A percentile compares a stretch with the other conserved stretches of the same genome.
phyloP scores from a whole-genome alignment of 257 asterid genomes.

The Lycium ferocissimum region DNA sequence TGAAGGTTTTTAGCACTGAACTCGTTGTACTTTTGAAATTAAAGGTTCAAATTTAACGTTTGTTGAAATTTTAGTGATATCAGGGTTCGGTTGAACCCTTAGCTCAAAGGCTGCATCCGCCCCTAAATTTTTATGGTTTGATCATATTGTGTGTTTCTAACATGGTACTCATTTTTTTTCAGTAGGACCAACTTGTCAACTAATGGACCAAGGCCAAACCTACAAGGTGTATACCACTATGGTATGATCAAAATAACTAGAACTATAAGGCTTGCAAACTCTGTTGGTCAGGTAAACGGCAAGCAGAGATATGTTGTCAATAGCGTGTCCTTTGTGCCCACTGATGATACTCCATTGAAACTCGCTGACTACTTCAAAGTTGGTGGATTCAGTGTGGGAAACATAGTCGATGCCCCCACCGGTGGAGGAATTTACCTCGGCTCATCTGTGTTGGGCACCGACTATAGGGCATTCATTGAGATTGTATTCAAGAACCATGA shows the following conservation, averaged over 20 bases:
- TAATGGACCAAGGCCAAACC: constrained; percentile 45
- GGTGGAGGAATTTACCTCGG: constrained; percentile 85
- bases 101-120: too few relatives aligned
- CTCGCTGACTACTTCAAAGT: constrained; percentile 41
- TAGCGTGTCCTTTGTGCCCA: constrained; percentile 42
- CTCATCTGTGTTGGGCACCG: constrained; percentile 72
- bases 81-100: too few relatives aligned
- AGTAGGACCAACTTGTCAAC: constrained; percentile 39
- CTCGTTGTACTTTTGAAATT: too few relatives aligned
- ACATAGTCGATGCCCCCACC: constrained; percentile 54
- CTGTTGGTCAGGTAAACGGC: constrained; percentile 40
- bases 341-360: constrained; percentile 38
- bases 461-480: constrained; percentile 74
- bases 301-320: constrained; percentile 42
- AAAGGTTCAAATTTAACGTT: too few relatives aligned
- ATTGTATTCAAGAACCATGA: constrained; percentile 76
- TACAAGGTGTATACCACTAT: constrained; percentile 43
- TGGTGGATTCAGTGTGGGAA: constrained; percentile 37
- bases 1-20: too few relatives aligned
- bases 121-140: too few relatives aligned
- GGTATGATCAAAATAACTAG: constrained; percentile 42
- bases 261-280: constrained; percentile 37
- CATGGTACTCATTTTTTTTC: too few relatives aligned
- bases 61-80: too few relatives aligned
- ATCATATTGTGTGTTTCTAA: too few relatives aligned